These are phyloP conservation scores for Penium margaritaceum DNA, from an alignment of 139 green algal species.

Conservation along the genomic window DNA sequence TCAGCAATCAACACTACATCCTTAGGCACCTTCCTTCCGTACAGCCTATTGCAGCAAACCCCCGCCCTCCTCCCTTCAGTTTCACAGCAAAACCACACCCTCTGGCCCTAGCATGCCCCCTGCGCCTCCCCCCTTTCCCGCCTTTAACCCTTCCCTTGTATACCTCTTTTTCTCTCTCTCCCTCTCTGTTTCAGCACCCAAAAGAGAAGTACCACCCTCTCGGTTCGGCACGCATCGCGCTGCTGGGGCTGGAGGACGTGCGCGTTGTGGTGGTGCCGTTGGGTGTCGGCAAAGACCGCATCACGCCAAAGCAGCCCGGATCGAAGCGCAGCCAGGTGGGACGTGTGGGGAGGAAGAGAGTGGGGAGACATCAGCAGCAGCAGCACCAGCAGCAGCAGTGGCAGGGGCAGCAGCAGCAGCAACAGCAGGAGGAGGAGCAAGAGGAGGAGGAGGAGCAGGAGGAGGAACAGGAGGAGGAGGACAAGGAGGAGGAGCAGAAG, in stretches of 20 bases:
- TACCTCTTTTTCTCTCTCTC: background rate
- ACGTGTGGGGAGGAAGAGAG: background rate
- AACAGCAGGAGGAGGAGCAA: background rate
- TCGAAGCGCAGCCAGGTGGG: background rate
- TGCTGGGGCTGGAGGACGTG: constrained; percentile 25
- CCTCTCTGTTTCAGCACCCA: constrained; percentile 4
- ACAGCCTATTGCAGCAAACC: background rate
- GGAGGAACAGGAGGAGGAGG: background rate
- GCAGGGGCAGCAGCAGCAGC: background rate
- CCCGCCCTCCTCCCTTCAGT: background rate
- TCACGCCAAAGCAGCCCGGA: constrained; percentile 15
- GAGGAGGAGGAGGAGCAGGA: background rate
- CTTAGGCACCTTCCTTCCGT: background rate
- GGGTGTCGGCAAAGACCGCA: background rate
- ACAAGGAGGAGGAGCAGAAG: background rate
- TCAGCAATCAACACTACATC: background rate
- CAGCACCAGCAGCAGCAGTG: background rate
- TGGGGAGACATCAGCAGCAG: background rate
- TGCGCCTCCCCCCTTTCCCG: background rate
- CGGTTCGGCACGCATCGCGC: constrained; percentile 20
- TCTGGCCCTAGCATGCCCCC: background rate
- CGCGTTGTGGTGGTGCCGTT: constrained; percentile 22
- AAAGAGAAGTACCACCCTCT: constrained; percentile 32
- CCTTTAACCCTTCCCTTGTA: background rate
- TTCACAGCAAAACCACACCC: background rate